Evolutionary conservation across 352 stramenopile genomes (phyloP).

Genomic region (Pythium angustatum): DNA sequence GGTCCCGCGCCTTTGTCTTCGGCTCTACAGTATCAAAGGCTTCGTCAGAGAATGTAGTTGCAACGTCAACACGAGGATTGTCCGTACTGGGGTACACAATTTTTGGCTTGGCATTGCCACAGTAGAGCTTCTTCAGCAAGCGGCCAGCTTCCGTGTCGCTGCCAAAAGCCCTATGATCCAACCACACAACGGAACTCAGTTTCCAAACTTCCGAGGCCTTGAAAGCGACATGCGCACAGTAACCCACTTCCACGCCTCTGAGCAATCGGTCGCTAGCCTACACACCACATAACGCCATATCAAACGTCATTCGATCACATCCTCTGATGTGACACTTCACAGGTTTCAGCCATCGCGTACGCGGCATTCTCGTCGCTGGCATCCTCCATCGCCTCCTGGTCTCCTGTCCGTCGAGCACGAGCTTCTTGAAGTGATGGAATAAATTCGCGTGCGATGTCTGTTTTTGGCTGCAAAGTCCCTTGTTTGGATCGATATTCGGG

Average conservation of each 20-base stretch:
- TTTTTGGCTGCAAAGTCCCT: slow-evolving; percentile 23
- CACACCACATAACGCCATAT: too few species aligned
- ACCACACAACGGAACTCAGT: background rate
- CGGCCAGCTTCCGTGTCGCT: slow-evolving; percentile 71
- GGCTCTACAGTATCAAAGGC: slow-evolving; percentile 36
- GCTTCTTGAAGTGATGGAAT: background rate
- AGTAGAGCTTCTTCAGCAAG: slow-evolving; percentile 78
- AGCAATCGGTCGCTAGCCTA: background rate
- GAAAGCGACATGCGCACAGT: background rate
- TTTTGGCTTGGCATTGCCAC: slow-evolving; percentile 58
- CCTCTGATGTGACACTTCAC: background rate
- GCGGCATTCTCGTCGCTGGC: background rate
- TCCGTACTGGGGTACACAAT: slow-evolving; percentile 74
- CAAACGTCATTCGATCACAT: too few species aligned
- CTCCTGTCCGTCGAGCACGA: too few species aligned
- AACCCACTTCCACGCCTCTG: slow-evolving; percentile 44
- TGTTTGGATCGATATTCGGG: background rate
- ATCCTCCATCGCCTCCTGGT: slow-evolving; percentile 5
- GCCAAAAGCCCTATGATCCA: slow-evolving; percentile 61
- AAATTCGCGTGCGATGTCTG: too few species aligned
- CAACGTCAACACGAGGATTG: background rate
- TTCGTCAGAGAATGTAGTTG: background rate
- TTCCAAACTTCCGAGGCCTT: background rate
- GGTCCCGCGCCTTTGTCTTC: slow-evolving; percentile 47
- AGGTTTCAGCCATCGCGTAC: background rate